These are phyloP conservation scores for Physcomitrellopsis africana DNA, from an alignment of 225 moss, liverwort and hornwort species.

Conservation along the genomic window DNA sequence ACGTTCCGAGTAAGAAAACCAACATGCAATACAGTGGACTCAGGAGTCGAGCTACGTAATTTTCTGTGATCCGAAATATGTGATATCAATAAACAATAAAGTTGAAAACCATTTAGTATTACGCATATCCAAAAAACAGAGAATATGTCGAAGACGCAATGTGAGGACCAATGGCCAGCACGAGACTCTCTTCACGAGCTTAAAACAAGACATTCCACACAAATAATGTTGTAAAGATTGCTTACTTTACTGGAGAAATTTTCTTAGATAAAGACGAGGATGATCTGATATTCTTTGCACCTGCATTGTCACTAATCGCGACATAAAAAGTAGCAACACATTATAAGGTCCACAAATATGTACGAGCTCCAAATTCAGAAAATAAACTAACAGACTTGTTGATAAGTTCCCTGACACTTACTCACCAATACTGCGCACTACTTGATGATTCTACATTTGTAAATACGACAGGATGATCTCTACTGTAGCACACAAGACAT, in stretches of 20 bases:
- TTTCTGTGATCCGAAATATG: conserved; percentile 33
- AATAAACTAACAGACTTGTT: not conserved
- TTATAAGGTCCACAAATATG: conserved; percentile 4
- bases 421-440: no score
- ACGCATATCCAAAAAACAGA: not conserved
- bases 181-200: conserved; percentile 1
- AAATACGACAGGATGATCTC: no score
- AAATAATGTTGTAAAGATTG: not conserved
- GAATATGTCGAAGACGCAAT: not conserved
- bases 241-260: conserved; percentile 65
- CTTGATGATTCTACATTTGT: no score
- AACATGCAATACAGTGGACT: conserved; percentile 79
- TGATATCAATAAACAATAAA: not conserved
- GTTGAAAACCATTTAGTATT: not conserved
- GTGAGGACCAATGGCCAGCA: not conserved
- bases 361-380: not conserved
- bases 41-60: conserved; percentile 61
- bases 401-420: no score
- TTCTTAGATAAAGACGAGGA: conserved; percentile 63
- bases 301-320: conserved; percentile 51
- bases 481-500: not conserved
- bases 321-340: not conserved
- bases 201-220: conserved; percentile 10
- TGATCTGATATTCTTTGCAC: conserved; percentile 62
- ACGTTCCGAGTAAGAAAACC: conserved; percentile 96